Evolutionary conservation across 23 red algal species (phyloP).

Genomic region (Gracilaria vermiculophylla): DNA sequence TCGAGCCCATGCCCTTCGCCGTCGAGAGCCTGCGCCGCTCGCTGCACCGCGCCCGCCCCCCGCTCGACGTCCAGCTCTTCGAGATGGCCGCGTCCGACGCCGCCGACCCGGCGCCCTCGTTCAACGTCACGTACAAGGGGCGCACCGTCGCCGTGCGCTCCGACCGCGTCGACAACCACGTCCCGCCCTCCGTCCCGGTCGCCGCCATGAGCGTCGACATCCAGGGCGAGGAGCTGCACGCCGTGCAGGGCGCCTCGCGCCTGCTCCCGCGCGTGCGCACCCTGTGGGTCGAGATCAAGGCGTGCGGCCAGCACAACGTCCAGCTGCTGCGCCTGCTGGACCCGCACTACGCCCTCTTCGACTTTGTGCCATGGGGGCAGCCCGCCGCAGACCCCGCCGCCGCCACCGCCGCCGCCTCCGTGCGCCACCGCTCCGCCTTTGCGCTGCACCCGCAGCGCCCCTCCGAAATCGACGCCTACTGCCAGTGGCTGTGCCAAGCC

Average conservation of each 20-base stretch:
- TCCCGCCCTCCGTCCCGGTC: not conserved
- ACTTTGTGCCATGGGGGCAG: constrained; percentile 49
- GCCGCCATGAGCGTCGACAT: constrained; percentile 20
- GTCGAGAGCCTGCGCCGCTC: not conserved
- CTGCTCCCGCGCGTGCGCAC: not conserved
- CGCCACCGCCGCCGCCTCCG: not conserved
- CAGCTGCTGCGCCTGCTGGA: not conserved
- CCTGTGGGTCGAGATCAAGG: constrained; percentile 27
- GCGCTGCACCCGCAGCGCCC: not conserved
- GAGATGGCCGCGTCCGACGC: not conserved
- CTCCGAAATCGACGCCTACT: not conserved
- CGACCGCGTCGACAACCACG: constrained; percentile 23
- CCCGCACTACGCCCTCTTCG: constrained; percentile 21
- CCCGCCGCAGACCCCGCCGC: not conserved
- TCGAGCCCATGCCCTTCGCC: constrained; percentile 12
- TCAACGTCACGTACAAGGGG: not conserved
- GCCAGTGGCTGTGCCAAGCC: not conserved
- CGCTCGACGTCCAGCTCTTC: not conserved
- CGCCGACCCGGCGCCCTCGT: not conserved
- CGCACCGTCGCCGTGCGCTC: not conserved
- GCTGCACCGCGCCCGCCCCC: not conserved
- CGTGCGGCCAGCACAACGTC: not conserved
- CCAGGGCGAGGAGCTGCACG: constrained; percentile 30
- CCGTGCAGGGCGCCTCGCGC: not conserved
- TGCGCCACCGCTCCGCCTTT: not conserved